Evolutionary conservation across 2,329 filamentous ascomycete genomes (phyloP), one percentile per base, ranked within the genome.

Genomic region (Lecanicillium sp.): DNA sequence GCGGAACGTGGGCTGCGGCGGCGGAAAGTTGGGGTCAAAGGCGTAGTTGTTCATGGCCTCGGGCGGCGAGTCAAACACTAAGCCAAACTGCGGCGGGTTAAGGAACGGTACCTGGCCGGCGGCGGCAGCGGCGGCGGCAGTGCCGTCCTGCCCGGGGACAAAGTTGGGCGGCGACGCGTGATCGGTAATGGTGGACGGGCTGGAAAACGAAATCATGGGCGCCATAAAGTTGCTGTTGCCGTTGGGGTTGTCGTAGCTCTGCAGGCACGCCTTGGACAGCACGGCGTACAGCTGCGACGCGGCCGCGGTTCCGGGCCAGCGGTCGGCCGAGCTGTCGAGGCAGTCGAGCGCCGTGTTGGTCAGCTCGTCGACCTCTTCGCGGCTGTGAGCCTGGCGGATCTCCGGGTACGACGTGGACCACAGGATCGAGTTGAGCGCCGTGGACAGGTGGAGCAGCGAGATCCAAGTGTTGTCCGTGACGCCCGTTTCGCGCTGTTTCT

Each of bases 391-490:
- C 39, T 76, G 74, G 33, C 92, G 81, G 17, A 97, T 81, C 47
- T 90, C 84, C 4, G 82, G 74, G 54, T 94, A 96, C 1, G 89
- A 94, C 7, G 94, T 74, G 2, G 85, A 79, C 92, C 92, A 98
- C 1, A 98, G 72, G 36, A 96, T 75, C 5, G 87, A 89, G 55
- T 95, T 96, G 41, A 97, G 74, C 4, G 86, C 81, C 79, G 94
- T 92, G 64, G 94, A 96, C 29, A 97, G 74, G 15, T 84, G 81
- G 42, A 95, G 74, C 1, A 94, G 78, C 54, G 95, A 95, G 31
- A 95, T 82, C 90, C 90, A 97, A 1, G 89, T 96, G 44, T 96
- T 71, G 54, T 96, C 90, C 10, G 92, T 78, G 17, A 79, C 80
- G 12, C 76, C 74, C 13, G 74, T 79, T 47, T 82, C 76, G 54